Evolutionary conservation across 2,329 filamentous ascomycete species (phyloP), one percentile per base, ranked within the genome.

Genomic region (Botrytis medusae): DNA sequence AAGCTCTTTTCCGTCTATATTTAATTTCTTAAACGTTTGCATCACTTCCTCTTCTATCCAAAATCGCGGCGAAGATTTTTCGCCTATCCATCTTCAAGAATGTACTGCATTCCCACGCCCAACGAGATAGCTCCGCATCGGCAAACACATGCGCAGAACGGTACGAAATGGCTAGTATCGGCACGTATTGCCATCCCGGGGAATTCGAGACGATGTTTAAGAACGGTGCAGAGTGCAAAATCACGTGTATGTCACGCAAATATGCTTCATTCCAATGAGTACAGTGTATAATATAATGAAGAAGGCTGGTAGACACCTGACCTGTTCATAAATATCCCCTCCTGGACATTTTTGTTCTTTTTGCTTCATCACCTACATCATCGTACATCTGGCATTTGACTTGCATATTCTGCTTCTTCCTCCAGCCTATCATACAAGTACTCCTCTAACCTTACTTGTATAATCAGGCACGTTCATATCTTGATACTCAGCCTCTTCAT

Each of bases 281-380:
- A 73, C 46, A 71, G 71, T 74, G 72, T 74, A 64, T 65, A 61
- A 71, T 69, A 63, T 79, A 79, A 77, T 77, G 73, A 74, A 76
- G 77, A 78, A 74, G 77, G 79, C 75, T 79, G 78, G 78, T 70
- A 73, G 64, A 64, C 74, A 74, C 51, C 71, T 76, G 74, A 75
- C 72, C 73, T 63, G 22, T 76, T 74, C 76, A 80, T 80, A 80
- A 80, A 77, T 80, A 79, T 76, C 75, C 64, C 73, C 74, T 75
- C 72, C 75, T 69, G 64, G 74, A 75, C 75, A 74, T 71, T 76
- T 77, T 75, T 76, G 74, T 75, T 29, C 77, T 76, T 71, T 76
- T 76, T 77, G 71, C 74, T 74, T 72, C 64, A 46, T 72, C 63
- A 61, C 57, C 60, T 72, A 67, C 67, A 74, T 75, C 72, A 75